A percentile compares a stretch with the other conserved stretches of the same genome.
Evolutionary conservation across 2,329 filamentous ascomycete genomes (phyloP).

Genomic region (Ophiocordyceps camponoti-saundersi): DNA sequence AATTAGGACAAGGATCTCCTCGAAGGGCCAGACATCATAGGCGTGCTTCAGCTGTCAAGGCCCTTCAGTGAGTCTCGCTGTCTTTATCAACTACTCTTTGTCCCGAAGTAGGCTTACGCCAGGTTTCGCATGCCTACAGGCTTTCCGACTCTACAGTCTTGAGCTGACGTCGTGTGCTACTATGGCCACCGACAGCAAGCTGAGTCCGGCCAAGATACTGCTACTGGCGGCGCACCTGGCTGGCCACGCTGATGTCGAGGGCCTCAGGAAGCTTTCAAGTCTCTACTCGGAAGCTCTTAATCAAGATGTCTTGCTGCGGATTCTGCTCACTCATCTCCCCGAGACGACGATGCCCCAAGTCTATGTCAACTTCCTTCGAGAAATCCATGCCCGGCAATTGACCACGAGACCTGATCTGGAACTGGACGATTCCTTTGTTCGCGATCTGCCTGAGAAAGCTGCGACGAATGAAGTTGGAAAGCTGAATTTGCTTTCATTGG

Average conservation of each 20-base stretch:
- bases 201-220: constrained; percentile 52
- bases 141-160: too few species aligned
- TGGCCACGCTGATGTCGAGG: constrained; percentile 44
- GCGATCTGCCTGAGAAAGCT: constrained; percentile 41
- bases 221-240: constrained; percentile 58
- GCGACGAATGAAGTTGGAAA: constrained; percentile 47
- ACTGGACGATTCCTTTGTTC: constrained; percentile 39
- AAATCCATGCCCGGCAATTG: constrained; percentile 33
- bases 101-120: too few species aligned
- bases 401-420: constrained; percentile 21
- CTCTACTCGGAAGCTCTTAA: constrained; percentile 40
- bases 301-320: constrained; percentile 48
- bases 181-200: constrained; percentile 12
- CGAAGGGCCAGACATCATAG: too few species aligned
- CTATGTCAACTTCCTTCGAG: constrained; percentile 45
- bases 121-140: too few species aligned
- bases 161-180: too few species aligned
- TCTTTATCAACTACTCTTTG: too few species aligned
- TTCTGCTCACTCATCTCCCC: constrained; percentile 62
- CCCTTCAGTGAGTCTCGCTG: too few species aligned
- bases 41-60: too few species aligned
- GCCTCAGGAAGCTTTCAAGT: constrained; percentile 42
- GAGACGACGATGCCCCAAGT: constrained; percentile 46
- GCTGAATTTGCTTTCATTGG: constrained; percentile 43
- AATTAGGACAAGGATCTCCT: too few species aligned